A percentile compares a stretch with the other conserved stretches of the same genome.
Evolutionary conservation across 148 eudicot species (phyloP).

Genomic region (Chenopodium suecicum): DNA sequence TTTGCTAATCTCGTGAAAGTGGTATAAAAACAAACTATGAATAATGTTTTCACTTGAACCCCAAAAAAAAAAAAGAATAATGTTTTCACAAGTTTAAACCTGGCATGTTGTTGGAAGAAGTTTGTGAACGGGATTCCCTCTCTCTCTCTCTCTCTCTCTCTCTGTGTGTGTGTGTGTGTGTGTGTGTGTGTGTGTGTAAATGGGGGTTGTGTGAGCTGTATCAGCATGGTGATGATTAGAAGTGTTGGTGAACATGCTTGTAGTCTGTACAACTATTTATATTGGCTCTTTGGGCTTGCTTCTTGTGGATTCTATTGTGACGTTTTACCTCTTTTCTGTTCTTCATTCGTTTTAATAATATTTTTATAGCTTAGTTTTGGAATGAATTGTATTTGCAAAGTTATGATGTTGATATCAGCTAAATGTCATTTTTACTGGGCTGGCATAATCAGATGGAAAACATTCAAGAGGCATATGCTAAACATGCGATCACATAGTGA

Average conservation of each 20-base stretch:
- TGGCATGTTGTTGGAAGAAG: no score
- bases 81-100: no score
- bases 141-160: no score
- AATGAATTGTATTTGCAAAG: background rate
- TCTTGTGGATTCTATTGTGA: background rate
- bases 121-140: background rate
- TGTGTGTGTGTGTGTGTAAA: background rate
- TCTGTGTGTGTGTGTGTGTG: no score
- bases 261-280: background rate
- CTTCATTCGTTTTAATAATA: no score
- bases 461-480: conserved; percentile 85
- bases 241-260: background rate
- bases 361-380: no score
- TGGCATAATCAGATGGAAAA: conserved; percentile 53
- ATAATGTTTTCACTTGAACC: no score
- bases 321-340: background rate
- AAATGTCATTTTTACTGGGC: conserved; percentile 9
- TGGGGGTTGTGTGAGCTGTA: background rate
- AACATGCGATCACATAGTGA: conserved; percentile 84
- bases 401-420: background rate
- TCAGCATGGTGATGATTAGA: background rate
- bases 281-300: background rate
- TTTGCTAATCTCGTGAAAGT: no score
- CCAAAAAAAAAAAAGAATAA: no score
- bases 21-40: no score